A percentile compares a stretch with the other conserved stretches of the same genome.
These are phyloP conservation scores for Fraxinus platypoda DNA, from an alignment of 305 asterid genomes.

Conservation along the genomic window DNA sequence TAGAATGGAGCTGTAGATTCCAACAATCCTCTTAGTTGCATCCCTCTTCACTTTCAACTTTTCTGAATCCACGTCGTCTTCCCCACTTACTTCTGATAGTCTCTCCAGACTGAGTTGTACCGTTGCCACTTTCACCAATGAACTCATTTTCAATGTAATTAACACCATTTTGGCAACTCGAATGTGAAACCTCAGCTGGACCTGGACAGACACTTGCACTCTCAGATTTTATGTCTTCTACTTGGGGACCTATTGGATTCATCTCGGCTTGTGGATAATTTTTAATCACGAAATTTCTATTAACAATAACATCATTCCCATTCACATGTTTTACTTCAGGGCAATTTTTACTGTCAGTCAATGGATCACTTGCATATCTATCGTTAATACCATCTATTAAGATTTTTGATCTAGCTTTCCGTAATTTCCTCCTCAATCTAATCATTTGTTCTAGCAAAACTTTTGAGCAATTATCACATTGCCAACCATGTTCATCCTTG, in stretches of 20 bases:
- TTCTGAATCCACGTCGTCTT: slow-evolving; percentile 41
- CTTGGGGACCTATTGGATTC: slow-evolving; percentile 26
- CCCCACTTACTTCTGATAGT: slow-evolving; percentile 37
- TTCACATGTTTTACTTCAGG: slow-evolving; percentile 9
- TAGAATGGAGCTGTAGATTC: no score
- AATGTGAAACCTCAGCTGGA: slow-evolving; percentile 27
- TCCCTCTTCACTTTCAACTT: slow-evolving; percentile 79
- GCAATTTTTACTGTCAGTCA: slow-evolving; percentile 16
- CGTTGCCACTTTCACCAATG: slow-evolving; percentile 25
- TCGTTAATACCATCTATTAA: slow-evolving; percentile 31
- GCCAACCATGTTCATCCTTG: slow-evolving; percentile 92
- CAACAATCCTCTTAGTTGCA: slow-evolving; percentile 77
- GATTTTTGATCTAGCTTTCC: slow-evolving; percentile 25
- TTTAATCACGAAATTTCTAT: slow-evolving; percentile 28
- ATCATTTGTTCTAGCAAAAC: slow-evolving; percentile 44
- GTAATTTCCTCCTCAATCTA: slow-evolving; percentile 37
- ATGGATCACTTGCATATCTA: slow-evolving; percentile 24
- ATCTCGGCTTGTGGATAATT: slow-evolving; percentile 28
- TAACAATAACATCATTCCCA: slow-evolving; percentile 26
- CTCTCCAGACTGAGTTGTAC: slow-evolving; percentile 29
- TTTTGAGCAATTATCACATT: slow-evolving; percentile 90
- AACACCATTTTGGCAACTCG: slow-evolving; percentile 23
- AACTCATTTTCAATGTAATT: slow-evolving; percentile 15
- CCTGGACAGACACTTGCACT: slow-evolving; percentile 20
- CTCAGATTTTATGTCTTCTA: slow-evolving; percentile 26